phyloP scores from a whole-genome alignment of 305 asterid species.

The Fraxinus angustifolia region DNA sequence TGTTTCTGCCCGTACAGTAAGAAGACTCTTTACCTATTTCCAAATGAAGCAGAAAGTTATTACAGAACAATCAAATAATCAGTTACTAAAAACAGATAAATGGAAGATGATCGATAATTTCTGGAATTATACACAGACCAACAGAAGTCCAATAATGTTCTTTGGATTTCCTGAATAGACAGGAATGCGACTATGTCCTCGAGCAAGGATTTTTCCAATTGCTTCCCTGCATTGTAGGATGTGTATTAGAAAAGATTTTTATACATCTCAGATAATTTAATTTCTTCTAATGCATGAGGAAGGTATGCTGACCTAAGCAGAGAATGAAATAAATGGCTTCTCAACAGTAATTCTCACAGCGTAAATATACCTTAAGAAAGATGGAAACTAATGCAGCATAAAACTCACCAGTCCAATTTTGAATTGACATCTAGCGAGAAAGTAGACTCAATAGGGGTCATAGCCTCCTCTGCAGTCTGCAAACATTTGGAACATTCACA shows the following conservation, averaged over 20 bases:
- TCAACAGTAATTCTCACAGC: neutral
- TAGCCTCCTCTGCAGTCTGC: constrained; percentile 95
- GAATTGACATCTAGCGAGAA: constrained; percentile 88
- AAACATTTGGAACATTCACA: constrained; percentile 20
- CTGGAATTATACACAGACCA: constrained; percentile 52
- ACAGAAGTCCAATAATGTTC: constrained; percentile 88
- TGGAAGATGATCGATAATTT: constrained; percentile 3
- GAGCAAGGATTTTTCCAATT: constrained; percentile 86
- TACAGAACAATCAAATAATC: constrained; percentile 14
- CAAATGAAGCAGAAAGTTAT: constrained; percentile 18
- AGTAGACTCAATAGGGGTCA: constrained; percentile 95
- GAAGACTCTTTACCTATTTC: constrained; percentile 80
- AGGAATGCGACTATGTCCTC: constrained; percentile 97
- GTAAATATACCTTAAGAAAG: constrained; percentile 2
- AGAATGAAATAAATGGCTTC: neutral
- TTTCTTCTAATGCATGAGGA: neutral
- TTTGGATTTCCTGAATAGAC: constrained; percentile 76
- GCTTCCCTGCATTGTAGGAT: constrained; percentile 69
- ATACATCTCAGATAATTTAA: neutral
- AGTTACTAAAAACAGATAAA: constrained; percentile 1
- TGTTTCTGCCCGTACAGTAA: constrained; percentile 86
- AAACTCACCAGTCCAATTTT: constrained; percentile 85
- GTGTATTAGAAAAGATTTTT: neutral
- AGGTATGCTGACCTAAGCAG: neutral
- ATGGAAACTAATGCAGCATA: neutral